phyloP scores from a whole-genome alignment of 495 filamentous ascomycete genomes.

The Aspergillus haitiensis region DNA sequence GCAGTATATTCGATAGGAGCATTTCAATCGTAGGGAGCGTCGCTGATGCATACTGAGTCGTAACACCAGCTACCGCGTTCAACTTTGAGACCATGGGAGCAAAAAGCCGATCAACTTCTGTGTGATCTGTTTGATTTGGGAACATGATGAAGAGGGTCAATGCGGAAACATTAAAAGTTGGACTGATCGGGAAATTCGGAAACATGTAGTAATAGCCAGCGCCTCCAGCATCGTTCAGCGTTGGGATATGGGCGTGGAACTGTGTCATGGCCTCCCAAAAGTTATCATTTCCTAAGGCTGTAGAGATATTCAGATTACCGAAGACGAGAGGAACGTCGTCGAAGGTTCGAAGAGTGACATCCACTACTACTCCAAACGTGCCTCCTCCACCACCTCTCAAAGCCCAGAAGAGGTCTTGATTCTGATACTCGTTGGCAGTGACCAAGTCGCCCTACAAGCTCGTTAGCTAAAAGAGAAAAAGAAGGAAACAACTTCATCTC shows the following conservation, averaged over 20 bases:
- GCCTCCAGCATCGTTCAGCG: conserved; percentile 37
- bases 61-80: conserved; percentile 19
- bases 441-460: conserved; percentile 33
- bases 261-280: conserved; percentile 39
- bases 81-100: conserved; percentile 24
- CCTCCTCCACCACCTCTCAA: conserved; percentile 46
- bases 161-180: conserved; percentile 19
- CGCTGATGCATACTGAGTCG: conserved; percentile 14
- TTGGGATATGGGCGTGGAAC: conserved; percentile 33
- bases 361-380: conserved; percentile 55
- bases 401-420: conserved; percentile 61
- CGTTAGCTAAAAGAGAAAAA: not conserved
- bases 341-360: conserved; percentile 44
- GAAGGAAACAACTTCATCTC: not conserved
- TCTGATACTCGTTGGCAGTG: conserved; percentile 40
- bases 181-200: conserved; percentile 24
- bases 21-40: conserved; percentile 25
- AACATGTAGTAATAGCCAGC: conserved; percentile 40
- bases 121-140: conserved; percentile 26
- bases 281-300: conserved; percentile 12
- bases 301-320: conserved; percentile 39
- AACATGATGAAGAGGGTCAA: conserved; percentile 26
- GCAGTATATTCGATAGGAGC: conserved; percentile 20
- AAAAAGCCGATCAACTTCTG: conserved; percentile 22
- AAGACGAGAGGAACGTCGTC: conserved; percentile 37